Conservation (phyloP, 305 asterid species). For the Fraxinus xanthoxyloides region DNA sequence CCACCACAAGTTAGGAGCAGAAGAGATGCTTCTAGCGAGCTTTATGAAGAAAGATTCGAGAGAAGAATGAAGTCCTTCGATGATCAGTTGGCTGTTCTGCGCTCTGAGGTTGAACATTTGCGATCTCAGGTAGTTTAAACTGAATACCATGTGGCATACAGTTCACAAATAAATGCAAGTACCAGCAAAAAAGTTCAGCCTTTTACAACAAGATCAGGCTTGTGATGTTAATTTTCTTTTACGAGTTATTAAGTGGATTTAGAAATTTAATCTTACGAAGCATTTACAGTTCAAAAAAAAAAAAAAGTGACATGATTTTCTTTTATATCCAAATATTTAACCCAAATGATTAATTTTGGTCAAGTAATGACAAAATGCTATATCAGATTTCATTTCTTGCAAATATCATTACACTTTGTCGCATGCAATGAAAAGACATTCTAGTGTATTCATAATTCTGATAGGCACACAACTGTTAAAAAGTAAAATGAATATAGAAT, state of each 20-base stretch:
- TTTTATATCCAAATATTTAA: neutral
- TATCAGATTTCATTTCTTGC: neutral
- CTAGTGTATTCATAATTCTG: neutral
- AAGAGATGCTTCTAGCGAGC: neutral
- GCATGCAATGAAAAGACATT: neutral
- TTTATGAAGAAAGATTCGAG: neutral
- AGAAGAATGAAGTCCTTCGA: neutral
- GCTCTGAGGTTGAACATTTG: neutral
- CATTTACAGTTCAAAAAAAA: neutral
- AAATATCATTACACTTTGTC: neutral
- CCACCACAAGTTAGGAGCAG: constrained; percentile 1
- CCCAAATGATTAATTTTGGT: neutral
- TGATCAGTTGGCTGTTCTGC: neutral
- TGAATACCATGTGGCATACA: neutral
- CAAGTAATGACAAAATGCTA: neutral
- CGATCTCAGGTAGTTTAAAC: neutral
- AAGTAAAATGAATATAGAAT: neutral
- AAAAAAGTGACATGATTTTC: neutral
- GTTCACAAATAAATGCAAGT: neutral
- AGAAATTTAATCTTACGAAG: neutral
- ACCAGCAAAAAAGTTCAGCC: neutral
- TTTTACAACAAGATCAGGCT: neutral
- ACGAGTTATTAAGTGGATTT: neutral
- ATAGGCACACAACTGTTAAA: neutral
- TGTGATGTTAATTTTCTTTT: neutral